Percentiles rank a stretch among this genome's conserved stretches.
These are phyloP conservation scores for Alternaria brassicae DNA, from an alignment of 2,329 filamentous ascomycete genomes.

Conservation along the genomic window DNA sequence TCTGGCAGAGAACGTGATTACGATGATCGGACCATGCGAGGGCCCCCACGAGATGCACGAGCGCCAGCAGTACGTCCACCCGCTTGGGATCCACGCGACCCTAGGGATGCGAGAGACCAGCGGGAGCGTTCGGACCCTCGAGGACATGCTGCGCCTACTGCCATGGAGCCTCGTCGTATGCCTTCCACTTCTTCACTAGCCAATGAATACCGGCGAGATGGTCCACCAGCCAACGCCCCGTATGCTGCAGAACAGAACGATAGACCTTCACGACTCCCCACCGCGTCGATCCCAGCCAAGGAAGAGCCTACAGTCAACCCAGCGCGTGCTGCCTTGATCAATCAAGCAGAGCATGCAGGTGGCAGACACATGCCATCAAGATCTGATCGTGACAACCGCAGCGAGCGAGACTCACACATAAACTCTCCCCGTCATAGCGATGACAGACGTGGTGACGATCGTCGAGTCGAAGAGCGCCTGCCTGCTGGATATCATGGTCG, in stretches of 20 bases:
- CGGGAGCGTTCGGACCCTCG: constrained; percentile 44
- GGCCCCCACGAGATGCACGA: constrained; percentile 42
- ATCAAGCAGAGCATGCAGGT: constrained; percentile 35
- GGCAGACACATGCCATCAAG: constrained; percentile 36
- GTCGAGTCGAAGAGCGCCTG: constrained; percentile 36
- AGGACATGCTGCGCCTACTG: constrained; percentile 28
- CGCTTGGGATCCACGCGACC: constrained; percentile 38
- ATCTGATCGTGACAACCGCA: constrained; percentile 39
- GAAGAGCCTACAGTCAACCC: constrained; percentile 50
- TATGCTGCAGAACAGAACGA: constrained; percentile 35
- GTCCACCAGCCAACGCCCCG: constrained; percentile 24
- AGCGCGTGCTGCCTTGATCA: constrained; percentile 54
- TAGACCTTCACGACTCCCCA: constrained; percentile 26
- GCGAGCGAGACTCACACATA: constrained; percentile 39
- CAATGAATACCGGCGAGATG: constrained; percentile 42
- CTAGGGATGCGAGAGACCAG: constrained; percentile 37
- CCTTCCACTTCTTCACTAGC: constrained; percentile 30
- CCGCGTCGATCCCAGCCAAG: constrained; percentile 18
- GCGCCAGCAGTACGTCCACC: constrained; percentile 32
- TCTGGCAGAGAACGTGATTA: constrained; percentile 44
- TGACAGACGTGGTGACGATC: constrained; percentile 37
- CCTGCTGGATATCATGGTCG: constrained; percentile 33
- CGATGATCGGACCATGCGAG: constrained; percentile 47
- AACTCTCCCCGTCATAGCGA: constrained; percentile 40
- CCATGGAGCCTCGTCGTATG: constrained; percentile 31